Base-by-base conservation (phyloP, 192 early-diverging fungal species). In the Linnemannia exigua region DNA sequence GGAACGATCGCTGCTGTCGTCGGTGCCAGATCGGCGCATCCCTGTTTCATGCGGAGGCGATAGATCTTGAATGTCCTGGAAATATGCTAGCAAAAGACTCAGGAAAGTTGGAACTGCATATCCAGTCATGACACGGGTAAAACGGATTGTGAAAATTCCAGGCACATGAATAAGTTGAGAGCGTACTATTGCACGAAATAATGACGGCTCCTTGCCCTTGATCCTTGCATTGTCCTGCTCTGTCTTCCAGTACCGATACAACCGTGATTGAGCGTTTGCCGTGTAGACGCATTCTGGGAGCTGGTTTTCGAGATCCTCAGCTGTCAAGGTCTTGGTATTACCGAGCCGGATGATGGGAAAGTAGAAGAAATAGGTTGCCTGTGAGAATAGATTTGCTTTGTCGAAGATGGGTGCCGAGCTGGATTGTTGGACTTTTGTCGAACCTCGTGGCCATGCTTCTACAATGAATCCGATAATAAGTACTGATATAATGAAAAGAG, bases 391-490 rank as follows among this genome's bases (percentile, higher is more conserved):
- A n/a, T 82, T 82, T 3, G 80, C 74, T 25, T 82, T 82, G 9
- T 76, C 69, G 22, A 37, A 76, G 33, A 37, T 35, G 17, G 74
- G 54, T 2, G 33, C 67, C 0, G 17, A 41, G 74, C 75, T 82
- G 14, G 70, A 19, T 41, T n/a, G 74, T 31, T 82, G 74, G 44
- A 82, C 70, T 19, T 41, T 61, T n/a, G 74, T 82, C 4, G 25
- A 11, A 9, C 74, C 74, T 3, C 75, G 74, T 6, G 80, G 80
- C 80, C 80, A 82, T 16, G 80, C 80, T 35, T 82, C 80, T 25
- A 82, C 31, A 31, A 72, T 76, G 47, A 82, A 76, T 0, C 70
- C 80, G 37, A 72, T 7, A 4, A 74, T 1, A 12, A 75, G 74
- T 5, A 38, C 6, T 15, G 20, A 31, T 9, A 68, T 38, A 72